phyloP scores from a whole-genome alignment of 2,329 filamentous ascomycete genomes.

The Penicillium sp. region DNA sequence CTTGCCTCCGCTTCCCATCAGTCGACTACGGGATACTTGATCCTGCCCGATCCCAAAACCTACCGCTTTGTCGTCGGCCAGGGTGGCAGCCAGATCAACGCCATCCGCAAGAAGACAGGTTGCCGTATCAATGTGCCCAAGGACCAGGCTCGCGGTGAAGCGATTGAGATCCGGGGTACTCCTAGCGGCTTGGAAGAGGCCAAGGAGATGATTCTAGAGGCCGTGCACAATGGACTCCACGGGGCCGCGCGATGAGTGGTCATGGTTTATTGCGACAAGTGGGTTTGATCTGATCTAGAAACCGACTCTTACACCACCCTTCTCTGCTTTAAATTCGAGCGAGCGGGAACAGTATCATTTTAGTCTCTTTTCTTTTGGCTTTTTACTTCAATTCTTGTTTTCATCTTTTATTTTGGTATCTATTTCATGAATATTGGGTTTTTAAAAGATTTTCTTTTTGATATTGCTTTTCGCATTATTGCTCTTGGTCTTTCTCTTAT shows the following conservation, averaged over 20 bases:
- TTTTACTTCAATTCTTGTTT: constrained; percentile 14
- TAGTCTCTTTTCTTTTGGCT: constrained; percentile 11
- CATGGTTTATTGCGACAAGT: not conserved
- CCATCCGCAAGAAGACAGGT: constrained; percentile 85
- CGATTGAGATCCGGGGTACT: constrained; percentile 83
- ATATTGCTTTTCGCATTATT: not conserved
- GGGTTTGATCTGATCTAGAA: constrained; percentile 2
- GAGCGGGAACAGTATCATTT: constrained; percentile 16
- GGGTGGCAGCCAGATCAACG: constrained; percentile 86
- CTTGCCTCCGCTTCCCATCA: constrained; percentile 58
- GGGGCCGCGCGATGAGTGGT: constrained; percentile 18
- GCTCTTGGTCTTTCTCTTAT: not conserved
- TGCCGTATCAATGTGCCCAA: constrained; percentile 93
- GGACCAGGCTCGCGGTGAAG: constrained; percentile 70
- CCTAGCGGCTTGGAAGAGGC: constrained; percentile 81
- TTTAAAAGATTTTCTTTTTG: constrained; percentile 18
- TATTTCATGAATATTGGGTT: constrained; percentile 17
- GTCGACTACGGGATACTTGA: constrained; percentile 74
- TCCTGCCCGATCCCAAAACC: constrained; percentile 82
- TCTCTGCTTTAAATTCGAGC: constrained; percentile 7
- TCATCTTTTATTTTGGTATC: constrained; percentile 12
- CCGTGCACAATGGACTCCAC: constrained; percentile 56
- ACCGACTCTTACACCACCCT: constrained; percentile 14
- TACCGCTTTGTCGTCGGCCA: constrained; percentile 90
- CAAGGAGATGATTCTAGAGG: constrained; percentile 81